These are phyloP conservation scores for Candida succiphila DNA, from an alignment of 805 yeast species.

Conservation along the genomic window DNA sequence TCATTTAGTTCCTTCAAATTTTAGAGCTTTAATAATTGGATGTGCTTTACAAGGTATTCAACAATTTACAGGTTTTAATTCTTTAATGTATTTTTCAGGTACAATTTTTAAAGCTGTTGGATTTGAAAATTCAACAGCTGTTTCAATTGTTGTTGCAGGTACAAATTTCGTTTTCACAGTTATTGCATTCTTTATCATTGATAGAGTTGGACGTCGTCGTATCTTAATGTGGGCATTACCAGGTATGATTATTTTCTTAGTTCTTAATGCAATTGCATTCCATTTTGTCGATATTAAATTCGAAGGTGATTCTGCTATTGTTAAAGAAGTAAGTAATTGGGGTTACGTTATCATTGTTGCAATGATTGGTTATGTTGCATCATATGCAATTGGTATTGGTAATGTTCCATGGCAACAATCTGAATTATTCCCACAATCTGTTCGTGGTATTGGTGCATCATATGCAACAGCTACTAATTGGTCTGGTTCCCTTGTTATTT, in stretches of 20 bases:
- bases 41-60: slow-evolving; percentile 95
- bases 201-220: slow-evolving; percentile 77
- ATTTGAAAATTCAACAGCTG: slow-evolving; percentile 84
- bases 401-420: slow-evolving; percentile 98
- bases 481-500: slow-evolving; percentile 88
- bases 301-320: slow-evolving; percentile 32
- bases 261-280: slow-evolving; percentile 83
- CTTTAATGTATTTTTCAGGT: slow-evolving; percentile 90
- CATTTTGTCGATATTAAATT: slow-evolving; percentile 68
- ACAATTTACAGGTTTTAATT: slow-evolving; percentile 94
- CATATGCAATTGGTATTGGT: slow-evolving; percentile 92
- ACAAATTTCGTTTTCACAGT: slow-evolving; percentile 87
- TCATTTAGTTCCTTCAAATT: slow-evolving; percentile 65
- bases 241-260: slow-evolving; percentile 69
- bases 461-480: slow-evolving; percentile 90
- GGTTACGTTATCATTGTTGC: slow-evolving; percentile 78
- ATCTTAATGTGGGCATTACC: slow-evolving; percentile 77
- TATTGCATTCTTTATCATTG: slow-evolving; percentile 80
- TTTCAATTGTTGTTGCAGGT: slow-evolving; percentile 86
- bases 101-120: slow-evolving; percentile 91
- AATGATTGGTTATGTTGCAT: slow-evolving; percentile 81
- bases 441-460: slow-evolving; percentile 87
- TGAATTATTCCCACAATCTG: slow-evolving; percentile 88
- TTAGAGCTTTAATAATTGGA: slow-evolving; percentile 81
- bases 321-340: slow-evolving; percentile 62